These are phyloP conservation scores for Xylaria curta DNA, from an alignment of 495 filamentous ascomycete genomes.

Conservation along the genomic window DNA sequence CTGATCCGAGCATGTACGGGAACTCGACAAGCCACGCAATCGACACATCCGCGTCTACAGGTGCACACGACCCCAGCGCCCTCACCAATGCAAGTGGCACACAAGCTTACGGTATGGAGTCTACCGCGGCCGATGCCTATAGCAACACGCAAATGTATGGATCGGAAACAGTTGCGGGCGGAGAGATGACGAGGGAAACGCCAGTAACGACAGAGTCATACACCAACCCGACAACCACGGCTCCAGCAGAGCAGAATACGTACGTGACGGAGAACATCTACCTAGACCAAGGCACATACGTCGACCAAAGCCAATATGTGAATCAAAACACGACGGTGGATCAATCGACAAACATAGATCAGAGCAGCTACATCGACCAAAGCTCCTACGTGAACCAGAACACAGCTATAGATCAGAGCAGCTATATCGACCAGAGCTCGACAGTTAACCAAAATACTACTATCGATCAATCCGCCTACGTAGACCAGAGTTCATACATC, in stretches of 20 bases:
- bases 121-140: not conserved
- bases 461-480: not conserved
- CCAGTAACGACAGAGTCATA: not conserved
- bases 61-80: not conserved
- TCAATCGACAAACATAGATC: not conserved
- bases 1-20: slow-evolving; percentile 1
- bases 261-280: slow-evolving; percentile 10
- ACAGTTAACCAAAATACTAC: not conserved
- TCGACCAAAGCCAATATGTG: slow-evolving; percentile 8
- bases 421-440: not conserved
- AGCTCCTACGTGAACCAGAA: slow-evolving; percentile 9
- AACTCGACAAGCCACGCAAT: not conserved
- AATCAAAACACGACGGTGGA: slow-evolving; percentile 1
- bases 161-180: not conserved
- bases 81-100: not conserved
- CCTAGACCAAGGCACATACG: slow-evolving; percentile 1
- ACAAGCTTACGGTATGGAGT: not conserved
- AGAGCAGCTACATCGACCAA: not conserved
- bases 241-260: slow-evolving; percentile 10
- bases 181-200: not conserved
- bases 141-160: not conserved
- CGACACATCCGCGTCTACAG: not conserved
- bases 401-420: not conserved
- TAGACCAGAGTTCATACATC: not conserved
- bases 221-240: not conserved